Evolutionary conservation across 352 stramenopile genomes (phyloP).

Genomic region (Phytophthora pistaciae): DNA sequence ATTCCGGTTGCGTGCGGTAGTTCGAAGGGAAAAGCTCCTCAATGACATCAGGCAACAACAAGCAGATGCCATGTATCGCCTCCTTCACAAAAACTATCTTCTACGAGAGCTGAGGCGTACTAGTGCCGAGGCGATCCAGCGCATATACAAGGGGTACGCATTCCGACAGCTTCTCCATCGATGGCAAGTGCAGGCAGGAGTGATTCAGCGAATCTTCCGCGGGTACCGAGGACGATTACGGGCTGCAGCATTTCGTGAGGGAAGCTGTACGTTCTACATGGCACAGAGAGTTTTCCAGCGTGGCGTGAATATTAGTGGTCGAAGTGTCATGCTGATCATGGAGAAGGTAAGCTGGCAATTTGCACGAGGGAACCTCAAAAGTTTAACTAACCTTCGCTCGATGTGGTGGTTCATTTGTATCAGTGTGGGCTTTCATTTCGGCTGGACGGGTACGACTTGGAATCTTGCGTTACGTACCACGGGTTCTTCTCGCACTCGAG

Average conservation of each 20-base stretch:
- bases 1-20: slow-evolving; percentile 61
- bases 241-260: slow-evolving; percentile 68
- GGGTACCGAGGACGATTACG: slow-evolving; percentile 61
- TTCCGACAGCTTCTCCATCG: slow-evolving; percentile 37
- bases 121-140: slow-evolving; percentile 61
- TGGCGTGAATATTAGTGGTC: slow-evolving; percentile 55
- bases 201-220: slow-evolving; percentile 68
- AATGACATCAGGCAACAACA: slow-evolving; percentile 62
- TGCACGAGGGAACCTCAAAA: neutral
- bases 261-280: slow-evolving; percentile 79
- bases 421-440: slow-evolving; percentile 78
- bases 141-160: slow-evolving; percentile 61
- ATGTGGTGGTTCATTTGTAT: neutral
- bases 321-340: slow-evolving; percentile 61
- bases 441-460: slow-evolving; percentile 65
- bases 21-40: slow-evolving; percentile 53
- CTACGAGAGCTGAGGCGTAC: slow-evolving; percentile 57
- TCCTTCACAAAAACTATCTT: slow-evolving; percentile 43
- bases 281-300: slow-evolving; percentile 70
- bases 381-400: neutral
- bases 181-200: slow-evolving; percentile 41
- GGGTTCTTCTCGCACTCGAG: slow-evolving; percentile 68
- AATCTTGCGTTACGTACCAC: slow-evolving; percentile 52
- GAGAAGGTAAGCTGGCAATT: slow-evolving; percentile 50
- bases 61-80: slow-evolving; percentile 46